Percentiles rank a stretch among this genome's conserved stretches.
Evolutionary conservation across 257 asterid genomes (phyloP).

Genomic region (Paulownia fortunei): DNA sequence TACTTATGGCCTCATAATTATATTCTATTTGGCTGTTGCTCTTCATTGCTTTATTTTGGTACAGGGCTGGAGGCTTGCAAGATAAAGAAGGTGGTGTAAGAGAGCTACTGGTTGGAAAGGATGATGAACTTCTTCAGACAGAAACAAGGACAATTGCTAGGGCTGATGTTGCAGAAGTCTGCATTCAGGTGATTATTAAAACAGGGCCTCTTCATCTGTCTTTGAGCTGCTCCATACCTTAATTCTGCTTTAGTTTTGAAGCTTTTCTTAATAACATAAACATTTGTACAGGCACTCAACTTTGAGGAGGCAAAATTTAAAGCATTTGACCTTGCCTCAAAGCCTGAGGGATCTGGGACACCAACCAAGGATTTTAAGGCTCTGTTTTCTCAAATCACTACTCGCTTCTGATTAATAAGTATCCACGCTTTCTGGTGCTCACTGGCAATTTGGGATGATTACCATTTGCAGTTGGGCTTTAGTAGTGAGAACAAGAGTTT

Average conservation of each 20-base stretch:
- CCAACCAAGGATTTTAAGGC: constrained; percentile 89
- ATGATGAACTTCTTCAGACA: constrained; percentile 86
- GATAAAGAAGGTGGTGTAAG: constrained; percentile 91
- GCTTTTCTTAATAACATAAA: constrained; percentile 12
- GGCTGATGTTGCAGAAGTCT: constrained; percentile 93
- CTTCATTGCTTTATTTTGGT: constrained; percentile 11
- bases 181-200: constrained; percentile 66
- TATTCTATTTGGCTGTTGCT: not conserved
- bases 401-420: constrained; percentile 60
- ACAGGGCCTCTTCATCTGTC: not conserved
- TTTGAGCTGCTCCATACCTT: not conserved
- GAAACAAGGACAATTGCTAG: constrained; percentile 79
- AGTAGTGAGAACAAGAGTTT: constrained; percentile 1
- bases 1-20: not conserved
- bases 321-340: constrained; percentile 88
- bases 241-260: not conserved
- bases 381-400: constrained; percentile 69
- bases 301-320: constrained; percentile 85
- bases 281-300: constrained; percentile 65
- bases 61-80: constrained; percentile 94
- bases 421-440: not conserved
- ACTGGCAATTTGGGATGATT: not conserved
- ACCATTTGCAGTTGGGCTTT: not conserved
- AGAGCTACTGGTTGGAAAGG: constrained; percentile 85
- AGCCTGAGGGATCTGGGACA: constrained; percentile 83